Evolutionary conservation across 2,329 filamentous ascomycete genomes (phyloP).

Genomic region (Cordyceps pruinosa): DNA sequence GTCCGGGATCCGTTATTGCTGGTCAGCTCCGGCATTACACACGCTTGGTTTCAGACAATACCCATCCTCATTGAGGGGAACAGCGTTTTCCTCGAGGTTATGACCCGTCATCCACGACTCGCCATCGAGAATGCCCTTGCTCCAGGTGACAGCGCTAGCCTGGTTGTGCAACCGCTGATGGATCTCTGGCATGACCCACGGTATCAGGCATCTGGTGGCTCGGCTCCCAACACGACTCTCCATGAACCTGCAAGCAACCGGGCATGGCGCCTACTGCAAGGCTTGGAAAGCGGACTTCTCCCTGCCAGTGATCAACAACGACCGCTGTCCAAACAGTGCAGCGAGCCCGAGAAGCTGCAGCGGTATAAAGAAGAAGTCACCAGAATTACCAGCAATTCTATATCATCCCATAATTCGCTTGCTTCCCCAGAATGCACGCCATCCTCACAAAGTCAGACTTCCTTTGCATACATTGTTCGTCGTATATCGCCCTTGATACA

Average conservation of each 20-base stretch:
- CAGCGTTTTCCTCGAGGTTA: background rate
- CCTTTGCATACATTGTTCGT: conserved; percentile 18
- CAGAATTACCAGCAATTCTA: background rate
- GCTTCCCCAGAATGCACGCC: no score
- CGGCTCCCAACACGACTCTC: conserved; percentile 3
- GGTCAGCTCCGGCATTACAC: conserved; percentile 22
- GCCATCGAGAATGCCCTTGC: background rate
- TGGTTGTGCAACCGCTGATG: background rate
- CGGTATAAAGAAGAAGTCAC: background rate
- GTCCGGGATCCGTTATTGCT: conserved; percentile 22
- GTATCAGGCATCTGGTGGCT: background rate
- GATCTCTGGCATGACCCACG: background rate
- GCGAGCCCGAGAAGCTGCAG: background rate
- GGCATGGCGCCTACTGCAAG: background rate
- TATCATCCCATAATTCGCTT: background rate
- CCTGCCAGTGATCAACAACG: background rate
- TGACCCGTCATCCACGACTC: background rate
- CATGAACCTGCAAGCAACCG: background rate
- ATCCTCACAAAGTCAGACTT: conserved; percentile 7
- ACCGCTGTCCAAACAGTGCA: background rate
- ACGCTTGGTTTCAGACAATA: conserved; percentile 21
- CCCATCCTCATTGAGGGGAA: conserved; percentile 16
- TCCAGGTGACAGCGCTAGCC: background rate
- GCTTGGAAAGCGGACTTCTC: background rate
- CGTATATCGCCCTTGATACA: conserved; percentile 17